Percentiles rank a stretch among this genome's conserved stretches.
Evolutionary conservation across 1,284 basidiomycete genomes (phyloP).

Genomic region (Tremellales sp.): DNA sequence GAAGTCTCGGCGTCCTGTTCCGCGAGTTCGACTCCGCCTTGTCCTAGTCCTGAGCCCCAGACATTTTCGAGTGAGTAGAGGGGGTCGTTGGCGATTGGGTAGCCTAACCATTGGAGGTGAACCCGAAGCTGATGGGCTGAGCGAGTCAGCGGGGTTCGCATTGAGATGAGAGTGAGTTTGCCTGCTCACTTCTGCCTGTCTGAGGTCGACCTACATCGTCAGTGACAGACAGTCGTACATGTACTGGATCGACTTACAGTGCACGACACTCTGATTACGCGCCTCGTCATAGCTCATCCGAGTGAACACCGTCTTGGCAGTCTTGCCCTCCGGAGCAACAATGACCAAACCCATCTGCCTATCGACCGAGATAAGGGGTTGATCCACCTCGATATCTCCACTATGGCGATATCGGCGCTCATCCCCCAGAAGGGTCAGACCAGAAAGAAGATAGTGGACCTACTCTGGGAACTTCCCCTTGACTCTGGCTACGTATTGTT

Average conservation of each 20-base stretch:
- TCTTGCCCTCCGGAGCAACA: slow-evolving; percentile 89
- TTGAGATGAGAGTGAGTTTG: too few species aligned
- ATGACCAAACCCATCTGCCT: slow-evolving; percentile 93
- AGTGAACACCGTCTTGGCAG: slow-evolving; percentile 85
- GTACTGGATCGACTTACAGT: slow-evolving; percentile 64
- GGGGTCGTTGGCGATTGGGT: slow-evolving; percentile 89
- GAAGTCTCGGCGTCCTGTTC: slow-evolving; percentile 47
- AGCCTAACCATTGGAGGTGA: slow-evolving; percentile 89
- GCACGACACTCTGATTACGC: slow-evolving; percentile 82
- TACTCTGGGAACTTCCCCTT: slow-evolving; percentile 77
- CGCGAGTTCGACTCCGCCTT: slow-evolving; percentile 72
- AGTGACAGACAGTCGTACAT: too few species aligned
- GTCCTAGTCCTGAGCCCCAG: slow-evolving; percentile 74
- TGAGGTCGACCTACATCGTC: slow-evolving; percentile 63
- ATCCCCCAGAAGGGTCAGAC: neutral
- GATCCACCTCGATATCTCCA: slow-evolving; percentile 72
- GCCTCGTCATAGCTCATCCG: slow-evolving; percentile 75
- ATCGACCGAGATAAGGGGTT: slow-evolving; percentile 88
- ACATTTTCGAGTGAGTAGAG: slow-evolving; percentile 74
- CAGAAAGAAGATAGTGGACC: slow-evolving; percentile 47
- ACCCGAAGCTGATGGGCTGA: slow-evolving; percentile 91
- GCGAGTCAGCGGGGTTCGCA: too few species aligned
- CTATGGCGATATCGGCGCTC: slow-evolving; percentile 47
- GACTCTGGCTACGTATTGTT: slow-evolving; percentile 87
- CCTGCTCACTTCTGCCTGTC: slow-evolving; percentile 82